Base-by-base conservation (phyloP, 1,284 basidiomycete species). In the Melampsora americana region DNA sequence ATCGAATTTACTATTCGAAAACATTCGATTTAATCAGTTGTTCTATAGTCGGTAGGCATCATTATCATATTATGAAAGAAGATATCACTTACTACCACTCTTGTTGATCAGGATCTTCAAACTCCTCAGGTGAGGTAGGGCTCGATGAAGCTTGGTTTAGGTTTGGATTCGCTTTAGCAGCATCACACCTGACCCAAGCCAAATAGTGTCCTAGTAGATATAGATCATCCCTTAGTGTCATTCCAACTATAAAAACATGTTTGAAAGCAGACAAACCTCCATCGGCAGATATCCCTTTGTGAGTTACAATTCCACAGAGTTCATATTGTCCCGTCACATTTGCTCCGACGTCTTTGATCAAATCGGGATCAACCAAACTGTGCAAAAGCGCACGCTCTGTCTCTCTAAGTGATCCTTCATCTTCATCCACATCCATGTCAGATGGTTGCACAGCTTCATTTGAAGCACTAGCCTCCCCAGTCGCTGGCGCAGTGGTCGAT, bases 231-330 rank as follows among this genome's bases (percentile, higher is more conserved):
- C 65, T 20, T 26, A 30, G 32, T 16, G 4, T 32, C 32, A 26
- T 16, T 65, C 9, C 44, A 39, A 1, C 3, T 16, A 48, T 20
- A 18, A 5, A 56, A 48, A 44, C n/a, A 53, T 42, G 14, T 16
- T 28, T 5, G 16, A 39, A 23, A 66, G 39, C 50, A 18, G 59
- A 73, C 59, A 79, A 78, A 64, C 82, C 95, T 0, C 92, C 89
- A 81, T 98, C 94, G 0, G 95, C 94, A 0, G 90, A 91, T 0
- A 93, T 89, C 20, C 96, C 96, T 83, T 99, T 99, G 87, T 98
- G 95, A 32, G 94, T 96, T 18, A 99, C 90, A 81, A 99, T 92
- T 1, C 92, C 91, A 74, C 92, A 89, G 48, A 95, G 87, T 76
- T 95, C 92, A 82, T 94, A 95, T 80, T 94, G 80, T 14, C 90